Conservation (phyloP, 495 filamentous ascomycete genomes). For the Hypoxylon lienhwacheense region DNA sequence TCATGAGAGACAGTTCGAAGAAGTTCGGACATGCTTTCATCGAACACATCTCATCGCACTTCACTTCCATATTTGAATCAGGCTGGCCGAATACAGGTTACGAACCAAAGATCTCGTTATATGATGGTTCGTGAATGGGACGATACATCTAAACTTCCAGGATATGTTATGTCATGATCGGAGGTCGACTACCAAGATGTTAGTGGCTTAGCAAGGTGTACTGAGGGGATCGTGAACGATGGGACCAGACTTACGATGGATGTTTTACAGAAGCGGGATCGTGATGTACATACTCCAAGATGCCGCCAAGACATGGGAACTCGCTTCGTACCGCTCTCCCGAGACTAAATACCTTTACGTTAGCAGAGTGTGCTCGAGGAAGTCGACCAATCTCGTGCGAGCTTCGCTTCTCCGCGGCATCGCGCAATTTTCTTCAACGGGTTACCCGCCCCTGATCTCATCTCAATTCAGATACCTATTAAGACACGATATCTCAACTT, state of each 20-base stretch:
- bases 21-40: slow-evolving; percentile 10
- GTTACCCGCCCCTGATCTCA: slow-evolving; percentile 29
- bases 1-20: slow-evolving; percentile 25
- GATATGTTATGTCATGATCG: slow-evolving; percentile 16
- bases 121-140: slow-evolving; percentile 20
- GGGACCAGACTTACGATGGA: slow-evolving; percentile 15
- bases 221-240: slow-evolving; percentile 15
- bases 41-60: slow-evolving; percentile 19
- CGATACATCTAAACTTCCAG: slow-evolving; percentile 4
- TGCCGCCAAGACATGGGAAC: slow-evolving; percentile 27
- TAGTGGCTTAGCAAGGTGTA: background rate
- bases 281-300: slow-evolving; percentile 24
- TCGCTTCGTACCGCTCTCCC: slow-evolving; percentile 35
- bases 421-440: slow-evolving; percentile 22
- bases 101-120: slow-evolving; percentile 30
- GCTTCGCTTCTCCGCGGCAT: slow-evolving; percentile 24
- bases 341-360: slow-evolving; percentile 30
- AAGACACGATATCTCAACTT: slow-evolving; percentile 6
- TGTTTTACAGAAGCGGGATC: slow-evolving; percentile 8
- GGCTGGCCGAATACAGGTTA: slow-evolving; percentile 11
- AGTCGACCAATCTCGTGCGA: slow-evolving; percentile 16
- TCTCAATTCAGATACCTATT: slow-evolving; percentile 5
- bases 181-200: slow-evolving; percentile 5
- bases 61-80: slow-evolving; percentile 20
- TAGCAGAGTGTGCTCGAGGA: slow-evolving; percentile 16